Percentiles rank a stretch among this genome's conserved stretches.
These are phyloP conservation scores for Zygosaccharomyces siamensis DNA, from an alignment of 805 yeast genomes.

Conservation along the genomic window DNA sequence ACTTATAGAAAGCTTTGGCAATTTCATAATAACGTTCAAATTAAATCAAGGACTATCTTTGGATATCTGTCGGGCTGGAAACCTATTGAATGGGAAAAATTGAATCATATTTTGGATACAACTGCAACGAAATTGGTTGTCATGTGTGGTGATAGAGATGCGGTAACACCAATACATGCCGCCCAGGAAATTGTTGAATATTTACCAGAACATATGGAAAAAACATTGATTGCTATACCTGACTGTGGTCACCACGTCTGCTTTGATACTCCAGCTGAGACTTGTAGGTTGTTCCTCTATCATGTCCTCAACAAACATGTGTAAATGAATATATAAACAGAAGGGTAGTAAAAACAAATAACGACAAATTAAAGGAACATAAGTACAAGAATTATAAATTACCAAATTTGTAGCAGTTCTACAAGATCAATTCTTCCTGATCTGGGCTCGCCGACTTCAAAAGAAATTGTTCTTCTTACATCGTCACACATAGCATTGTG, in stretches of 20 bases:
- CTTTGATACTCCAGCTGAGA: slow-evolving; percentile 21
- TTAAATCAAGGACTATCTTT: slow-evolving; percentile 26
- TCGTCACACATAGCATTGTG: slow-evolving; percentile 51
- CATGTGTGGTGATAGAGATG: slow-evolving; percentile 27
- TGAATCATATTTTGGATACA: slow-evolving; percentile 2
- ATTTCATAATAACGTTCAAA: slow-evolving; percentile 29
- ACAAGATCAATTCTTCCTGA: slow-evolving; percentile 47
- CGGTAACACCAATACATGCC: slow-evolving; percentile 21
- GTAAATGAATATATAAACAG: neutral
- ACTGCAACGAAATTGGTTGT: slow-evolving; percentile 9
- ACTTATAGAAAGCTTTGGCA: slow-evolving; percentile 29
- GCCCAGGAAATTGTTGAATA: slow-evolving; percentile 9
- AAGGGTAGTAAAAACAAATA: neutral
- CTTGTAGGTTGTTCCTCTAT: slow-evolving; percentile 10
- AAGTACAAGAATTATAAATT: slow-evolving; percentile 1
- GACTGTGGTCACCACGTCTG: slow-evolving; percentile 29
- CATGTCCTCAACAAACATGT: neutral
- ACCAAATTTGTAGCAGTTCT: slow-evolving; percentile 61
- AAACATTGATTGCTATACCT: slow-evolving; percentile 12
- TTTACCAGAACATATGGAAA: slow-evolving; percentile 8
- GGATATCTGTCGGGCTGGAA: slow-evolving; percentile 34
- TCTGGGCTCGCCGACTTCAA: slow-evolving; percentile 29
- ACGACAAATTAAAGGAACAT: neutral
- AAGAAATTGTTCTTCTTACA: slow-evolving; percentile 41
- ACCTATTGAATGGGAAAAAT: slow-evolving; percentile 23